phyloP scores from a whole-genome alignment of 2,329 filamentous ascomycete species.

The Botrytis cinerea region DNA sequence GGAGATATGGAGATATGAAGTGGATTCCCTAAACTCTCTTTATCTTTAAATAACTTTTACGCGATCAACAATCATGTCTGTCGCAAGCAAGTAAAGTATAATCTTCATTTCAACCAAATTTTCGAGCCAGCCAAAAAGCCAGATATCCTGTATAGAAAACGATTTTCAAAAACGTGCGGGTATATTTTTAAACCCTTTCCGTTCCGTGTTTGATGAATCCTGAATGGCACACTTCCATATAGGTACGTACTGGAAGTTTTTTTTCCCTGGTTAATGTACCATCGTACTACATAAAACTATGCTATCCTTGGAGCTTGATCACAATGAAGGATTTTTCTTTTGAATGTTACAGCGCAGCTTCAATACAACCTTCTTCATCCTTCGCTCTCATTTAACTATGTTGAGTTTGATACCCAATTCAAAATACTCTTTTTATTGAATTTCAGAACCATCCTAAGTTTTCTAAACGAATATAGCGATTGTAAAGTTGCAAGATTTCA shows the following conservation, averaged over 20 bases:
- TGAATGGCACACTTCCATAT: not conserved
- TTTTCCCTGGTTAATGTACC: not conserved
- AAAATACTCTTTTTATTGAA: not conserved
- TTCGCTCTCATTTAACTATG: not conserved
- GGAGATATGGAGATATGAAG: constrained; percentile 8
- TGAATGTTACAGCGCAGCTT: constrained; percentile 8
- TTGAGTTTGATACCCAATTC: not conserved
- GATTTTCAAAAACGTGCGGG: not conserved
- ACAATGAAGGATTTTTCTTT: constrained; percentile 4
- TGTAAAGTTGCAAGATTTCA: not conserved
- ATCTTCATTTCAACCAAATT: not conserved
- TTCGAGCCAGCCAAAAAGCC: not conserved
- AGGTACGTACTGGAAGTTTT: not conserved
- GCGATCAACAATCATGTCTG: not conserved
- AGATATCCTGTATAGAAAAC: not conserved
- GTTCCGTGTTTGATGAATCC: not conserved
- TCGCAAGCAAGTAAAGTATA: not conserved
- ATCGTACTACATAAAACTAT: not conserved
- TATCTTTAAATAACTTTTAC: not conserved
- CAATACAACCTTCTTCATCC: constrained; percentile 7
- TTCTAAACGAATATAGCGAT: not conserved
- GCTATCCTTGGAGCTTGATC: not conserved
- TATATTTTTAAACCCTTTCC: not conserved
- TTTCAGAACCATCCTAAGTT: too few relatives aligned
- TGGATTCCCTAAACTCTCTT: not conserved